phyloP scores from a whole-genome alignment of 2,329 filamentous ascomycete genomes.

The Ceratocystis eucalypticola region DNA sequence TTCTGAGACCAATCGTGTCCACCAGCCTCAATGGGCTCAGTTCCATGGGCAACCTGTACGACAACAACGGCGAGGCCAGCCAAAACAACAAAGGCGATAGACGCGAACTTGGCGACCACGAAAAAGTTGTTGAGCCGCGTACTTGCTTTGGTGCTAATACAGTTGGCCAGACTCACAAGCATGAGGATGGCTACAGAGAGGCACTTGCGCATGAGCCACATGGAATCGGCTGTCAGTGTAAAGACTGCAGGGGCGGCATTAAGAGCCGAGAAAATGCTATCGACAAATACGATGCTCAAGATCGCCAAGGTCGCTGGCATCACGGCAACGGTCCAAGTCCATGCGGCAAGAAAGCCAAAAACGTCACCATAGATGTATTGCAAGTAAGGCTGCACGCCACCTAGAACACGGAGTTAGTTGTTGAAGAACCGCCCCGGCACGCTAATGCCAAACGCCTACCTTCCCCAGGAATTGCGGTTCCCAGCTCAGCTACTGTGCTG shows the following conservation, averaged over 20 bases:
- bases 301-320: conserved; percentile 53
- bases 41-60: conserved; percentile 25
- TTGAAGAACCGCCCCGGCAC: neutral
- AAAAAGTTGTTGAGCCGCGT: conserved; percentile 44
- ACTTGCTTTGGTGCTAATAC: conserved; percentile 41
- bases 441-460: conserved; percentile 25
- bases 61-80: conserved; percentile 36
- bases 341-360: conserved; percentile 49
- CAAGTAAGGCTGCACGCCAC: conserved; percentile 50
- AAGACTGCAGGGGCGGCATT: conserved; percentile 33
- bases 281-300: conserved; percentile 49
- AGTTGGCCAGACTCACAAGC: conserved; percentile 38
- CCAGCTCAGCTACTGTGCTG: conserved; percentile 47
- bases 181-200: conserved; percentile 36
- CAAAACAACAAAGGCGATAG: conserved; percentile 35
- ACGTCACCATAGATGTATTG: conserved; percentile 47
- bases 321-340: conserved; percentile 51
- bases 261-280: conserved; percentile 42
- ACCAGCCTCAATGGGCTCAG: conserved; percentile 30
- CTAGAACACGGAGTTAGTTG: conserved; percentile 22
- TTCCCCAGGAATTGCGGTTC: conserved; percentile 49
- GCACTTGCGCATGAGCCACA: conserved; percentile 32
- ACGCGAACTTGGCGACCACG: conserved; percentile 40
- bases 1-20: conserved; percentile 39
- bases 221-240: conserved; percentile 23